Evolutionary conservation across 1,284 basidiomycete species (phyloP).

Genomic region (Tilletia indica): DNA sequence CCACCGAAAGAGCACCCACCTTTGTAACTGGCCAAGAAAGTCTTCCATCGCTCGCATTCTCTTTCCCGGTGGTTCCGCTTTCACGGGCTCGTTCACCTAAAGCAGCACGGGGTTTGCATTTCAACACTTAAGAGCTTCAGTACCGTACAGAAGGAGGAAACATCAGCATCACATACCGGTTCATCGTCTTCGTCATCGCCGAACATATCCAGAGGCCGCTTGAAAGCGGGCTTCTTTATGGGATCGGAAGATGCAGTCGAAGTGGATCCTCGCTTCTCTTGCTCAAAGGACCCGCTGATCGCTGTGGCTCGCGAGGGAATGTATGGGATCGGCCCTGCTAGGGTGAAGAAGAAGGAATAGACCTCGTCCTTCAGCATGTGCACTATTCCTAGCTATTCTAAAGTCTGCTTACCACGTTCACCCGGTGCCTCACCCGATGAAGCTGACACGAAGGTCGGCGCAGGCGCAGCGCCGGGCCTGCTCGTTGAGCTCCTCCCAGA

Average conservation of each 20-base stretch:
- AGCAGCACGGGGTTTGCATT: neutral
- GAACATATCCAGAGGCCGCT: slow-evolving; percentile 14
- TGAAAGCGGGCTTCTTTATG: neutral
- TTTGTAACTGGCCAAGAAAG: slow-evolving; percentile 40
- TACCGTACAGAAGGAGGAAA: too few relatives aligned
- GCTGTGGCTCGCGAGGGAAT: neutral
- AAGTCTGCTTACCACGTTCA: neutral
- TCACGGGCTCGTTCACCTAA: slow-evolving; percentile 2
- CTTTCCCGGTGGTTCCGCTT: slow-evolving; percentile 31
- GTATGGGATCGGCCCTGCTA: neutral
- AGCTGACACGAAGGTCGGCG: neutral
- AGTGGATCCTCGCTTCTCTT: neutral
- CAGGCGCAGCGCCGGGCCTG: slow-evolving; percentile 3
- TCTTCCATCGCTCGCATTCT: slow-evolving; percentile 37
- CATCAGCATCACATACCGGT: slow-evolving; percentile 20
- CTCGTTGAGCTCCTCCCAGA: neutral
- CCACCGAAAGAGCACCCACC: slow-evolving; percentile 9
- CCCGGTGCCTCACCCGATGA: slow-evolving; percentile 2
- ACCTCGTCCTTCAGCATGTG: too few relatives aligned
- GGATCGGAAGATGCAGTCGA: neutral
- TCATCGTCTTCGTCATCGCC: slow-evolving; percentile 21
- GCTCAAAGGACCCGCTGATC: neutral
- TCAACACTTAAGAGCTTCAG: too few relatives aligned
- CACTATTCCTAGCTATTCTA: too few relatives aligned
- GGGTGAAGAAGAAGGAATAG: neutral